Evolutionary conservation across 805 yeast species (phyloP).

Genomic region (Candida ponderosae): DNA sequence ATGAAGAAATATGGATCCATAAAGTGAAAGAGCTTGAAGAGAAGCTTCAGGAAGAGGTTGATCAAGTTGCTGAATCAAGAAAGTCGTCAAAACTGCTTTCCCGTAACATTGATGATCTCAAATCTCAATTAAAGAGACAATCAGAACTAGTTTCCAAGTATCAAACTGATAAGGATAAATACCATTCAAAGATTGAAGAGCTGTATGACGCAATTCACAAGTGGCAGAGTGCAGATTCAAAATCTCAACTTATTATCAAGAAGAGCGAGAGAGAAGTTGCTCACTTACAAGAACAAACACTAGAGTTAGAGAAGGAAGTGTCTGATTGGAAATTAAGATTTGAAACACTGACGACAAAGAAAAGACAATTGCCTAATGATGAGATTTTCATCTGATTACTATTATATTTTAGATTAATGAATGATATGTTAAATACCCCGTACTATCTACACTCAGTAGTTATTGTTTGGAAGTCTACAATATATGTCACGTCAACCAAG

Average conservation of each 20-base stretch:
- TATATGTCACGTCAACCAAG: no score
- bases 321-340: constrained; percentile 43
- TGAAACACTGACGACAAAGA: constrained; percentile 16
- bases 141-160: constrained; percentile 40
- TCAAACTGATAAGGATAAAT: constrained; percentile 50
- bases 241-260: constrained; percentile 32
- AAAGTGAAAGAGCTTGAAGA: constrained; percentile 47
- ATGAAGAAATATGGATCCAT: constrained; percentile 49
- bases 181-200: constrained; percentile 41
- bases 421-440: no score
- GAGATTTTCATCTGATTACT: constrained; percentile 18
- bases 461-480: no score
- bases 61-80: constrained; percentile 41
- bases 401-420: no score
- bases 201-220: constrained; percentile 35
- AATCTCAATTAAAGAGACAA: constrained; percentile 44
- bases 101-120: constrained; percentile 45
- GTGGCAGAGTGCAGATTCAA: constrained; percentile 37
- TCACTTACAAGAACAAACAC: constrained; percentile 44
- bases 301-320: constrained; percentile 48
- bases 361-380: constrained; percentile 10
- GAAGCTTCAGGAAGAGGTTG: constrained; percentile 38
- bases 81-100: constrained; percentile 43
- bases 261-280: constrained; percentile 50
- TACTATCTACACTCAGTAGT: no score